Evolutionary conservation across 1,284 basidiomycete genomes (phyloP), one percentile per base, ranked within the genome.

Genomic region (Lignosus rhinocerotis): DNA sequence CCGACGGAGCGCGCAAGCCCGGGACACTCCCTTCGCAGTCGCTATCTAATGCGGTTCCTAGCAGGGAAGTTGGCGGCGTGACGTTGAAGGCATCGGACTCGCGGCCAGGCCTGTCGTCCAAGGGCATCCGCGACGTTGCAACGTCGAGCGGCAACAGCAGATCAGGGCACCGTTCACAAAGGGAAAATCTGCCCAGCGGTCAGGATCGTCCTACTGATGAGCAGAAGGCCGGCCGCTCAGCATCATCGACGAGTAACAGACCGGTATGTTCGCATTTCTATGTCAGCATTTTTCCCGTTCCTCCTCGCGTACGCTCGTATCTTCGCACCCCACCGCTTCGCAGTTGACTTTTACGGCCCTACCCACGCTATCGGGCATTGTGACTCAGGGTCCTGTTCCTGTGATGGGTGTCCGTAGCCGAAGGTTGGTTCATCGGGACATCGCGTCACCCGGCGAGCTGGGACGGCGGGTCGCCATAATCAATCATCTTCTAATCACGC

Each of bases 111-210:
- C 19, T 51, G 54, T 48, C 53, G 38, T 43, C 34, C 32, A 43
- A 39, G 49, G 51, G 39, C 56, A 57, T 55, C 47, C 53, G 60
- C 54, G 34, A 38, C 53, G 56, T 46, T 62, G 53, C 60, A 38
- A n/a, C 58, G 34, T 58, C 54, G n/a, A 55, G 60, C 44, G 43
- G 56, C n/a, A 42, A 48, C 10, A 52, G 61, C 45, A 58, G 62
- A 63, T 68, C 66, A 63, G 61, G 60, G 65, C 59, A 53, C 58
- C 39, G 39, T 21, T 58, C 63, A 43, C 57, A 63, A 48, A 59
- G 62, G 59, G 60, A 60, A 56, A 60, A 62, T 39, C 33, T 30
- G 33, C 53, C 53, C 55, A 55, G 52, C 21, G 51, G 48, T 32
- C 47, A 56, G 44, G 59, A 56, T 38, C 59, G 44, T 52, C 50